Evolutionary conservation across 2,329 filamentous ascomycete genomes (phyloP).

Genomic region (Clarireedia sp.): DNA sequence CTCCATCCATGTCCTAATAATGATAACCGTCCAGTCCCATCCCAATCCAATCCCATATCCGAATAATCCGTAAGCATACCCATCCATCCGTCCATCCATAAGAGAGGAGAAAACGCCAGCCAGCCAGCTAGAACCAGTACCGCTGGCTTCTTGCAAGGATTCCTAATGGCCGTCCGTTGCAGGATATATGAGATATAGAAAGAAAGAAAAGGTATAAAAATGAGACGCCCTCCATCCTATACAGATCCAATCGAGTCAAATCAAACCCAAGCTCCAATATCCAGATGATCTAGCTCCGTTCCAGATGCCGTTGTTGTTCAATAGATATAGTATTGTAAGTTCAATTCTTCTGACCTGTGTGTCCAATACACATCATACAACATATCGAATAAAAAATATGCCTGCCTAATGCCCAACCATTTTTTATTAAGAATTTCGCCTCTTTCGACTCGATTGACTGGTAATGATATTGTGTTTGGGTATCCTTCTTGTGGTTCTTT

Average conservation of each 20-base stretch:
- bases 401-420: too few relatives aligned
- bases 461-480: neutral
- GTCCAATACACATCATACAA: neutral
- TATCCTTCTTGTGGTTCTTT: neutral
- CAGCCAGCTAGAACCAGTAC: neutral
- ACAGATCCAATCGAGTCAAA: neutral
- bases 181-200: conserved; percentile 6
- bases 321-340: neutral
- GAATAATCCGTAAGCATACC: neutral
- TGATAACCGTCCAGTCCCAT: neutral
- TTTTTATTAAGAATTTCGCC: neutral
- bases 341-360: neutral
- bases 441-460: neutral
- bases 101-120: neutral
- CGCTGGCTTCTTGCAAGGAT: neutral
- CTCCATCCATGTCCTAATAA: neutral
- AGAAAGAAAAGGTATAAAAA: neutral
- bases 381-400: too few relatives aligned
- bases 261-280: neutral
- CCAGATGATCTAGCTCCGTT: too few relatives aligned
- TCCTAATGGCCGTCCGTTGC: conserved; percentile 2
- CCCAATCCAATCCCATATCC: neutral
- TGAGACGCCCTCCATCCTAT: neutral
- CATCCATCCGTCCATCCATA: neutral
- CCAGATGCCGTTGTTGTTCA: too few relatives aligned